These are phyloP conservation scores for Thalassiosira livingstoniorum DNA, from an alignment of 352 stramenopile genomes.

Conservation along the genomic window DNA sequence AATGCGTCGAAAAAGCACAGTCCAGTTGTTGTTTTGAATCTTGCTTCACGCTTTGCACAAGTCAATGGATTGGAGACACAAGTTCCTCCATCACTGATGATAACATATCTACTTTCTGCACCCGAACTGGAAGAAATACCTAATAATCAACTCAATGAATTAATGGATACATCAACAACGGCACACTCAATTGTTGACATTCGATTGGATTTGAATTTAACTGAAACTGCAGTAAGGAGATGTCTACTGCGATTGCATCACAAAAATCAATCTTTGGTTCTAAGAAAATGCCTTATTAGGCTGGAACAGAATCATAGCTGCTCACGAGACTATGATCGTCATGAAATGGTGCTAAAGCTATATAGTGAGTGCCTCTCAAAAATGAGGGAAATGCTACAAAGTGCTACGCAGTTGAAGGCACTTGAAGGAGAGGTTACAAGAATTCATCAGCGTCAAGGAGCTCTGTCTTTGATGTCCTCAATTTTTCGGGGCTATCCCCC, in stretches of 20 bases:
- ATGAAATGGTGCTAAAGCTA: constrained; percentile 64
- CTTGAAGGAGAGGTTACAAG: constrained; percentile 66
- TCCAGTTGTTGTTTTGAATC: constrained; percentile 34
- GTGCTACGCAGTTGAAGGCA: constrained; percentile 44
- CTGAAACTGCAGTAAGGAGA: constrained; percentile 46
- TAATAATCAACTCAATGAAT: too few relatives aligned
- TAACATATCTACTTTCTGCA: constrained; percentile 61
- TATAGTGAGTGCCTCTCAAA: constrained; percentile 68
- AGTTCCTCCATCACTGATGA: constrained; percentile 47
- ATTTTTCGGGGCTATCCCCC: constrained; percentile 70
- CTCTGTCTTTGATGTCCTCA: constrained; percentile 75
- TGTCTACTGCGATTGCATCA: constrained; percentile 58
- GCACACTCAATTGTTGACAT: constrained; percentile 34
- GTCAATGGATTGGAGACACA: constrained; percentile 61
- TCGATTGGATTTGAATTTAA: constrained; percentile 52
- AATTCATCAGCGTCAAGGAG: constrained; percentile 75
- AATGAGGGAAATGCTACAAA: constrained; percentile 56
- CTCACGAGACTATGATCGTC: constrained; percentile 74
- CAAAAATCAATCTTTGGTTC: constrained; percentile 57
- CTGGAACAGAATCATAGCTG: constrained; percentile 62
- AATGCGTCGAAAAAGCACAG: constrained; percentile 49
- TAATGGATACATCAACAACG: neutral
- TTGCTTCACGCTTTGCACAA: constrained; percentile 56
- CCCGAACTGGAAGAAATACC: neutral
- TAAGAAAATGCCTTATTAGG: constrained; percentile 70